Base-by-base conservation (phyloP, 2,329 filamentous ascomycete genomes). In the Myriosclerotinia scirpicola region DNA sequence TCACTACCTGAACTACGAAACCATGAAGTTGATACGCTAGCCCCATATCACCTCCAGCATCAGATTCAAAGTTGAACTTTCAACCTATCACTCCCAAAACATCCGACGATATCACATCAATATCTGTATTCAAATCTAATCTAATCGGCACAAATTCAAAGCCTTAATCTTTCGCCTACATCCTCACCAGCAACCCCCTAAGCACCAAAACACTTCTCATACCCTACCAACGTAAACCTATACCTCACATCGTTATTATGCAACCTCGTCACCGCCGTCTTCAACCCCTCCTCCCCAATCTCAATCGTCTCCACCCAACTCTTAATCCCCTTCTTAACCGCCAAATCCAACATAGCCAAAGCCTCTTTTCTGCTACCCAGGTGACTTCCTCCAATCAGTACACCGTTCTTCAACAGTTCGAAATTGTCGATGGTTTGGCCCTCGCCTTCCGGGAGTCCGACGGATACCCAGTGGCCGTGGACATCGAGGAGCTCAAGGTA, bases 401-500 rank as follows among this genome's bases (percentile, higher is more conserved):
- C 87, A 53, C 92, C 92, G 79, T 94, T 96, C 71, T 78, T 78
- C 68, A 91, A 83, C 74, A 96, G 89, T 75, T 87, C 86, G 81
- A 93, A 90, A 61, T 90, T 88, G 79, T 86, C 87, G 71, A 95
- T 83, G 65, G 82, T 79, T 67, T 91, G 86, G 14, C 91, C 86
- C 54, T 89, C 87, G 69, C 91, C 89, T 76, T 93, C 90, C 3
- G 91, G 91, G 75, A 95, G 82, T 53, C 91, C 91, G 64, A 94
- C 90, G 74, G 85, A 90, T 77, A 94, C 86, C 86, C 90, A 95
- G 75, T 84, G 85, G 67, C 90, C 91, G 80, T 93, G 90, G 67
- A 94, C 88, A 79, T 94, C 92, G 76, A 96, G 84, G 73, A 93
- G 85, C 69, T 85, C 86, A 74, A 96, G 85, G 81, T 95, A 96